Evolutionary conservation across 257 asterid genomes (phyloP).

Genomic region (Datura wrightii): DNA sequence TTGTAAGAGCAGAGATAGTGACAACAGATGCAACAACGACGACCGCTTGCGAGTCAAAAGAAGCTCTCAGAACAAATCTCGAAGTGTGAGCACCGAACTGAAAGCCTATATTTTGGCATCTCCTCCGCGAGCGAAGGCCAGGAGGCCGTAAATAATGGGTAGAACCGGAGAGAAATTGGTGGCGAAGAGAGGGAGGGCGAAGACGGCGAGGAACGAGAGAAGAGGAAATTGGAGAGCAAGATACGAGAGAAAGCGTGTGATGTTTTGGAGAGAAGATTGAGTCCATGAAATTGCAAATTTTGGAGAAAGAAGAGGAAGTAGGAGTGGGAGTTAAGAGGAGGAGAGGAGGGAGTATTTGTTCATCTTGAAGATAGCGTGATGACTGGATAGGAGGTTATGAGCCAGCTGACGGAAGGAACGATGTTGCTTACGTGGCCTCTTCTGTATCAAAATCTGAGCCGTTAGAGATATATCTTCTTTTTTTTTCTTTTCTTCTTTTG

Average conservation of each 20-base stretch:
- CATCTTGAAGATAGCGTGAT: constrained; percentile 45
- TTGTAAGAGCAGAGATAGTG: constrained; percentile 63
- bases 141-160: constrained; percentile 58
- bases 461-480: not conserved
- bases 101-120: constrained; percentile 51
- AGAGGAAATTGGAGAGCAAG: constrained; percentile 50
- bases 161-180: constrained; percentile 52
- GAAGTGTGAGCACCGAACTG: constrained; percentile 45
- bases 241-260: constrained; percentile 43
- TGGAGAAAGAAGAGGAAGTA: constrained; percentile 11
- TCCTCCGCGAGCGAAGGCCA: constrained; percentile 46
- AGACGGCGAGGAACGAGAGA: constrained; percentile 49
- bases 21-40: constrained; percentile 57
- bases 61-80: constrained; percentile 54
- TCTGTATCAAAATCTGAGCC: constrained; percentile 15
- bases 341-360: constrained; percentile 32
- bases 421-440: constrained; percentile 39
- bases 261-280: constrained; percentile 59
- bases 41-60: constrained; percentile 67
- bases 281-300: constrained; percentile 53
- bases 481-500: not conserved
- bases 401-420: constrained; percentile 34
- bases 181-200: not conserved
- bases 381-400: constrained; percentile 45
- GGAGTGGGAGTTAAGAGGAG: not conserved